Conservation (phyloP, 2,329 filamentous ascomycete species). For the Aureobasidium leucospermi region DNA sequence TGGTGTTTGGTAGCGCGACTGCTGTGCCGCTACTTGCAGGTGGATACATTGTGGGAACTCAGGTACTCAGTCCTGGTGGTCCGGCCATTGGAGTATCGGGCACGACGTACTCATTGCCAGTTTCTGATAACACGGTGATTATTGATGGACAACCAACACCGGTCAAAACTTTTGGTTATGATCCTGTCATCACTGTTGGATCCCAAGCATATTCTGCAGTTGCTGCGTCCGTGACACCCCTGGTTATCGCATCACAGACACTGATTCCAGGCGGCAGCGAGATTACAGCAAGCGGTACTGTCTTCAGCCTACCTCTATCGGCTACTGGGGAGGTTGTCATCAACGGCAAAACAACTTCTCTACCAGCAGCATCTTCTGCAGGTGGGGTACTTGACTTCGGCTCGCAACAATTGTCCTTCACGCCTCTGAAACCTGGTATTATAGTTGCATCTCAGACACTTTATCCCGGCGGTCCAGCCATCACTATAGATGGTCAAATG, state of each 20-base stretch:
- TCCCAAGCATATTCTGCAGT: not conserved
- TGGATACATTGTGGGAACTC: not conserved
- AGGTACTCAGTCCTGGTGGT: not conserved
- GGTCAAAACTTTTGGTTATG: not conserved
- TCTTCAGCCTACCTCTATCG: not conserved
- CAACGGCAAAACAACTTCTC: not conserved
- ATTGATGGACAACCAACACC: not conserved
- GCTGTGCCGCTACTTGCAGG: not conserved
- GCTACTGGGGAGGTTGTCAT: not conserved
- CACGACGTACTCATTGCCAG: not conserved
- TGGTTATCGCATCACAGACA: slow-evolving; percentile 6
- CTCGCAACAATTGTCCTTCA: not conserved
- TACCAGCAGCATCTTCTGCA: not conserved
- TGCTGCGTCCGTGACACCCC: not conserved
- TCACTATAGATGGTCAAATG: slow-evolving; percentile 23
- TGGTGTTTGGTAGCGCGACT: not conserved
- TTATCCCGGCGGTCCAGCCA: slow-evolving; percentile 18
- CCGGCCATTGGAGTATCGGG: not conserved
- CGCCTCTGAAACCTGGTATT: not conserved
- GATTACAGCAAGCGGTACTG: not conserved
- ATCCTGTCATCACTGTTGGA: not conserved
- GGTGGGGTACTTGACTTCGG: not conserved
- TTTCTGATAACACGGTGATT: not conserved
- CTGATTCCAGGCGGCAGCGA: not conserved
- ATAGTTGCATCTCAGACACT: slow-evolving; percentile 5